Conservation (phyloP, 179 eudicot genomes). For the Monotropa hypopitys region DNA sequence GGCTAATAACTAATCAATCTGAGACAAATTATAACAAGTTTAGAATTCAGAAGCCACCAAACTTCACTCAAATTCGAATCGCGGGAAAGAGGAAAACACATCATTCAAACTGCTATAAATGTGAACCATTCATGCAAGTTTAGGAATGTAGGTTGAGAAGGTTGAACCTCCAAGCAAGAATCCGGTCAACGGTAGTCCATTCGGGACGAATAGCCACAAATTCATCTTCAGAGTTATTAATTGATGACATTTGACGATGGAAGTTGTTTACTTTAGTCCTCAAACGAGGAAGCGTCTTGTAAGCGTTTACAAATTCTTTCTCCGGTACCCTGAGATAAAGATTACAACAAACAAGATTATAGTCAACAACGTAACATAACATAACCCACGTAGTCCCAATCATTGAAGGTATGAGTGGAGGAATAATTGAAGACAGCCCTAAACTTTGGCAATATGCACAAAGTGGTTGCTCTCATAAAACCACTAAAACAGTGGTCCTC, state of each 20-base stretch:
- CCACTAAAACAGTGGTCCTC: no score
- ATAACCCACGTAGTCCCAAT: no score
- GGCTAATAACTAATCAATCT: no score
- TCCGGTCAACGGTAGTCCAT: constrained; percentile 94
- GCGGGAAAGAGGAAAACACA: background rate
- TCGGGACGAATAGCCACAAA: constrained; percentile 78
- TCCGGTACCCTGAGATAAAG: constrained; percentile 54
- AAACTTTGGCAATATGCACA: no score
- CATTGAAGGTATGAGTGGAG: no score
- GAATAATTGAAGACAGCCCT: no score
- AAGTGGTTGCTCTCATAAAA: no score
- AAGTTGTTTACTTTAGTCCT: constrained; percentile 84
- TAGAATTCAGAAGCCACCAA: background rate
- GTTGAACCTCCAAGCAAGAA: constrained; percentile 80
- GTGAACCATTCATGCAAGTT: background rate
- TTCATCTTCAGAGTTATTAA: constrained; percentile 62
- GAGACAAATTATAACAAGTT: no score
- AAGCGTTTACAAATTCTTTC: constrained; percentile 77
- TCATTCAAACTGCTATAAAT: background rate
- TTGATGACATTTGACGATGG: constrained; percentile 51
- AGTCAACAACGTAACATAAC: no score
- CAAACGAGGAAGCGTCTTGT: constrained; percentile 72
- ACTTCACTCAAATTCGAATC: background rate
- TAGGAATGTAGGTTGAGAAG: constrained; percentile 2
- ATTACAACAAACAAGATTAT: background rate